These are phyloP conservation scores for Encephalitozoon intestinalis DNA, from an alignment of 371 early-diverging fungal species.

Conservation along the genomic window DNA sequence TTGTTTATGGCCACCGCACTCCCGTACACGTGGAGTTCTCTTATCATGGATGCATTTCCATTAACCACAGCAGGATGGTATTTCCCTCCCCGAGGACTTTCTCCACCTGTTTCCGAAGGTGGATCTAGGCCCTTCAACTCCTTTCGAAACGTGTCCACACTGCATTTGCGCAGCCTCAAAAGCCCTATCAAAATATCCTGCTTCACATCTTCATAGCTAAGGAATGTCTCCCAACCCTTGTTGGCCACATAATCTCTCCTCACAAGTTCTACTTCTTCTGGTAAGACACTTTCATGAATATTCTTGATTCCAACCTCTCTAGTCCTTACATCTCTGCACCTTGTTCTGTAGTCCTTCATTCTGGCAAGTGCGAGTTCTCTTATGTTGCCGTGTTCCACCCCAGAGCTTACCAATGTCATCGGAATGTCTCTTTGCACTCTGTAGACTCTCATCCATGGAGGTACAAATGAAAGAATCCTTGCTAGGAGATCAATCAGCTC, in stretches of 20 bases:
- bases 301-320: slow-evolving; percentile 98
- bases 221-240: slow-evolving; percentile 98
- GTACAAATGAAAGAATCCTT: slow-evolving; percentile 83
- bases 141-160: slow-evolving; percentile 78
- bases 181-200: slow-evolving; percentile 94
- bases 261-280: slow-evolving; percentile 80
- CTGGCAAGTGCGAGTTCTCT: slow-evolving; percentile 88
- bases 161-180: slow-evolving; percentile 80
- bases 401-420: slow-evolving; percentile 98
- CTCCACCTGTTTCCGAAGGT: slow-evolving; percentile 51
- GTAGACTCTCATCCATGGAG: slow-evolving; percentile 99
- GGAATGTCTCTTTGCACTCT: slow-evolving; percentile 99
- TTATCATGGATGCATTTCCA: slow-evolving; percentile 69
- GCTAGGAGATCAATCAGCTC: slow-evolving; percentile 93
- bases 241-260: slow-evolving; percentile 96
- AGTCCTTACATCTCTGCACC: slow-evolving; percentile 94
- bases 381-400: slow-evolving; percentile 97
- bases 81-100: slow-evolving; percentile 62
- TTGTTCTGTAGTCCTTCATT: slow-evolving; percentile 89
- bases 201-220: slow-evolving; percentile 93
- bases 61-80: slow-evolving; percentile 17
- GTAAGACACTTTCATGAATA: slow-evolving; percentile 83
- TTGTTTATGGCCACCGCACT: slow-evolving; percentile 87
- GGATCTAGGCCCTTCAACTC: slow-evolving; percentile 65
- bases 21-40: slow-evolving; percentile 98